These are phyloP conservation scores for Lichtheimia corymbifera DNA, from an alignment of 371 early-diverging fungal species.

Conservation along the genomic window DNA sequence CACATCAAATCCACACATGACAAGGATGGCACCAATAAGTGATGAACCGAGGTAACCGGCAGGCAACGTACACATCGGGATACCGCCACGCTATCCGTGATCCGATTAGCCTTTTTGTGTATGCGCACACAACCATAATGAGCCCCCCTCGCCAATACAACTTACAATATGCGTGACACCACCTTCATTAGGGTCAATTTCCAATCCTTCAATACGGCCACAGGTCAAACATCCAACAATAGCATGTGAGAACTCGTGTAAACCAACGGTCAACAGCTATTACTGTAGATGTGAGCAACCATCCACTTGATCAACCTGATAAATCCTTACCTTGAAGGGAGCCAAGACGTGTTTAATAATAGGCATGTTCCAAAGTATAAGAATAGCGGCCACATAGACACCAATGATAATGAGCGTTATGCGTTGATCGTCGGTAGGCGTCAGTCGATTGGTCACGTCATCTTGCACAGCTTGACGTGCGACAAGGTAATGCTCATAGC, in stretches of 20 bases:
- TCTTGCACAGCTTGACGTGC: constrained; percentile 45
- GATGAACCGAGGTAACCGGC: constrained; percentile 82
- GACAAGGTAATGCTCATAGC: constrained; percentile 38
- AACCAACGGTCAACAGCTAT: constrained; percentile 75
- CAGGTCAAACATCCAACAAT: constrained; percentile 83
- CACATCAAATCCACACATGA: constrained; percentile 89
- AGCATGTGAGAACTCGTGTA: constrained; percentile 87
- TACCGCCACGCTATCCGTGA: constrained; percentile 61
- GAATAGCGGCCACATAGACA: constrained; percentile 69
- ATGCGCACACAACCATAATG: too few relatives aligned
- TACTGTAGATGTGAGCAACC: background rate
- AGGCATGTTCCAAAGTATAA: constrained; percentile 88
- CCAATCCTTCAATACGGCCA: constrained; percentile 88
- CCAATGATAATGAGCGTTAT: constrained; percentile 71
- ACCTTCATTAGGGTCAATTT: constrained; percentile 92
- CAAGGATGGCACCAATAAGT: constrained; percentile 83
- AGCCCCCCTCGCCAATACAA: background rate
- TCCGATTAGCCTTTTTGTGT: too few relatives aligned
- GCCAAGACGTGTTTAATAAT: constrained; percentile 78
- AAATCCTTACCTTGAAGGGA: constrained; percentile 79
- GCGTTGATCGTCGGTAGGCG: constrained; percentile 69
- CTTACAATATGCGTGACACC: constrained; percentile 83
- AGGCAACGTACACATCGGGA: constrained; percentile 74
- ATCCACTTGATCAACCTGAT: constrained; percentile 2
- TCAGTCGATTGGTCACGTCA: constrained; percentile 35